phyloP scores from a whole-genome alignment of 495 filamentous ascomycete genomes.

The Schizothecium vesticola region DNA sequence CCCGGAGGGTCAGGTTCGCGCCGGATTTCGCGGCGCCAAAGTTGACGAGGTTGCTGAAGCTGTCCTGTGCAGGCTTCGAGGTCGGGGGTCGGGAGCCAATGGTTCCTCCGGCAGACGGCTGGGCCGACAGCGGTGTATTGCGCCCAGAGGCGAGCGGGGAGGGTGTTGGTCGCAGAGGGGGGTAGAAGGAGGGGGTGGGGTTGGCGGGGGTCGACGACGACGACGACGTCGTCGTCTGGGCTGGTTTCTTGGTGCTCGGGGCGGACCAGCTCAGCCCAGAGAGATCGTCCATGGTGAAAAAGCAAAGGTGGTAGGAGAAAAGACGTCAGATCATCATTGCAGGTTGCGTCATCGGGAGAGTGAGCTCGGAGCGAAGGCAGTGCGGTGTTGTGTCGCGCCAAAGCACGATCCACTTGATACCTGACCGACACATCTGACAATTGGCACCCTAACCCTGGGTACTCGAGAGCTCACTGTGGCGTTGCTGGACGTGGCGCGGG shows the following conservation, averaged over 20 bases:
- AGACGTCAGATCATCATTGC: neutral
- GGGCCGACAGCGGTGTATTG: conserved; percentile 60
- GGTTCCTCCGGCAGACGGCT: conserved; percentile 41
- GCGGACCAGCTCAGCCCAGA: conserved; percentile 50
- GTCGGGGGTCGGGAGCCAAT: conserved; percentile 49
- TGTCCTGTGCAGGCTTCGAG: conserved; percentile 65
- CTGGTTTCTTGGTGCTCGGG: conserved; percentile 29
- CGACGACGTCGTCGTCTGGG: conserved; percentile 24
- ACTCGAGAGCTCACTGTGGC: too few species aligned
- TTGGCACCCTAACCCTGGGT: neutral
- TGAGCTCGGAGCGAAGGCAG: neutral
- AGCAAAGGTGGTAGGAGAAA: neutral
- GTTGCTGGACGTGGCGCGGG: neutral
- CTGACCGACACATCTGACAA: neutral
- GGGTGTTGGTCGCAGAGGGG: conserved; percentile 56
- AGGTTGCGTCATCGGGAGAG: neutral
- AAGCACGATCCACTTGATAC: neutral
- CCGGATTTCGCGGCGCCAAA: conserved; percentile 61
- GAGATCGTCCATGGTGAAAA: conserved; percentile 49
- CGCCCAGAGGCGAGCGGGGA: conserved; percentile 56
- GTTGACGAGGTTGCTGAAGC: conserved; percentile 83
- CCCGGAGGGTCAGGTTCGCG: conserved; percentile 72
- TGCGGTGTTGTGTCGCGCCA: neutral
- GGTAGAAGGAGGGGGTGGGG: conserved; percentile 47
- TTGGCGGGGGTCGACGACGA: conserved; percentile 30